These are phyloP conservation scores for Chamaenerion angustifolium DNA, from an alignment of 345 rosid genomes.

Conservation along the genomic window DNA sequence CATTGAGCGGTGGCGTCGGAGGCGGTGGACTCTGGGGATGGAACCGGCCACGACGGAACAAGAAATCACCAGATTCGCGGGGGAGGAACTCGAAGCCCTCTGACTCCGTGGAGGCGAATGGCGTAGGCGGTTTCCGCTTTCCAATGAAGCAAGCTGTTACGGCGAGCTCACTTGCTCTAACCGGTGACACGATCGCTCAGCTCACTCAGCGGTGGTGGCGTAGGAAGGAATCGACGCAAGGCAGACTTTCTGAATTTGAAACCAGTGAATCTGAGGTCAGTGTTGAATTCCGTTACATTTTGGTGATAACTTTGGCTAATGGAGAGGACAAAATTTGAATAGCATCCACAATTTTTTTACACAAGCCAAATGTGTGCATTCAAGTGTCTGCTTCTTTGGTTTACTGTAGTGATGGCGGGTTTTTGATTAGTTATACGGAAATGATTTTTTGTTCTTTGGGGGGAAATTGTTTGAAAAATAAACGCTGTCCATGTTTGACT, in stretches of 20 bases:
- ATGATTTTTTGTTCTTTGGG: too few relatives aligned
- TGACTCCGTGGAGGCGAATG: conserved; percentile 27
- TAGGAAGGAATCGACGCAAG: conserved; percentile 10
- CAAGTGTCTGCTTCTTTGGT: too few relatives aligned
- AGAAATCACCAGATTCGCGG: conserved; percentile 17
- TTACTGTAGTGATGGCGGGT: too few relatives aligned
- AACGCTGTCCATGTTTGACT: too few relatives aligned
- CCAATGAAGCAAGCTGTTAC: conserved; percentile 78
- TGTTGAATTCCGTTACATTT: neutral
- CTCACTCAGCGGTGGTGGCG: conserved; percentile 33
- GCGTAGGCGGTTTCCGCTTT: conserved; percentile 33
- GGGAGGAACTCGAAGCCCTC: conserved; percentile 31
- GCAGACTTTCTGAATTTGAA: conserved; percentile 13
- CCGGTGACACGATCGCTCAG: conserved; percentile 84
- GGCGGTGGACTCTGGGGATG: conserved; percentile 51
- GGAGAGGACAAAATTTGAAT: neutral
- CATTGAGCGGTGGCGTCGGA: conserved; percentile 28
- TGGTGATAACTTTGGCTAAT: neutral
- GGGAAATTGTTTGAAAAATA: too few relatives aligned
- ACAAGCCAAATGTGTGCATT: too few relatives aligned
- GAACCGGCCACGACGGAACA: conserved; percentile 18
- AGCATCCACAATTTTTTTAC: too few relatives aligned
- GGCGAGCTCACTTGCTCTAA: conserved; percentile 58
- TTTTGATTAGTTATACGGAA: too few relatives aligned
- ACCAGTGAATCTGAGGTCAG: conserved; percentile 16